Evolutionary conservation across 2,329 filamentous ascomycete genomes (phyloP), one percentile per base, ranked within the genome.

Genomic region (Neoarthrinium moseri): DNA sequence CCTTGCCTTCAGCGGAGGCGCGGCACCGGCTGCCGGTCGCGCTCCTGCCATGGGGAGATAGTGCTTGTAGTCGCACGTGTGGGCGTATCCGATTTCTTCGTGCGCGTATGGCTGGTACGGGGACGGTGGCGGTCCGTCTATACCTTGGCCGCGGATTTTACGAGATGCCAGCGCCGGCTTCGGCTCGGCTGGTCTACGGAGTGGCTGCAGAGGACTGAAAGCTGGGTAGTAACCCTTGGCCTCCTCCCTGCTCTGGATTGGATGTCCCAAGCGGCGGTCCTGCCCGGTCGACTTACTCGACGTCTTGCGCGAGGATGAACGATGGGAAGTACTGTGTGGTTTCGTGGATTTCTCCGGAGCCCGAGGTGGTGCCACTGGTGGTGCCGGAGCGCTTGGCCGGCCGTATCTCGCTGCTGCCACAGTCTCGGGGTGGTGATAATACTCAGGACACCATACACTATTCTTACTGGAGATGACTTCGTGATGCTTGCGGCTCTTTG

Each of bases 381-480:
- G 38, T 6, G 23, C 23, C n/a, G 24, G 23, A 20, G 23, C 15
- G 11, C 38, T 41, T 29, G 13, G 6, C 13, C 38, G 5, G 38
- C 13, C 26, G 17, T 41, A 41, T 13, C 7, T 41, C 15, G 15
- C 26, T 15, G 23, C 15, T n/a, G 36, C 12, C 11, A 29, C 24
- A n/a, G 38, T 30, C 17, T 24, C n/a, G 11, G 38, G 38, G 30
- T 41, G 38, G 17, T 41, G 17, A 12, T 32, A 41, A 13, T 41
- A 30, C 10, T 41, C 38, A 5, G 38, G 38, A 30, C 22, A 23
- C 40, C 40, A 43, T 13, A 43, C 27, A 4, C 20, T 33, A 24
- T 12, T 22, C 13, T 43, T 24, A 12, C 26, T 13, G 2, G 40
- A 43, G 13, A 43, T 34, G 7, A 20, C 21, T 18, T 23, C 30